Evolutionary conservation across 2,329 filamentous ascomycete genomes (phyloP), one percentile per base, ranked within the genome.

Genomic region (Cordyceps pruinosa): DNA sequence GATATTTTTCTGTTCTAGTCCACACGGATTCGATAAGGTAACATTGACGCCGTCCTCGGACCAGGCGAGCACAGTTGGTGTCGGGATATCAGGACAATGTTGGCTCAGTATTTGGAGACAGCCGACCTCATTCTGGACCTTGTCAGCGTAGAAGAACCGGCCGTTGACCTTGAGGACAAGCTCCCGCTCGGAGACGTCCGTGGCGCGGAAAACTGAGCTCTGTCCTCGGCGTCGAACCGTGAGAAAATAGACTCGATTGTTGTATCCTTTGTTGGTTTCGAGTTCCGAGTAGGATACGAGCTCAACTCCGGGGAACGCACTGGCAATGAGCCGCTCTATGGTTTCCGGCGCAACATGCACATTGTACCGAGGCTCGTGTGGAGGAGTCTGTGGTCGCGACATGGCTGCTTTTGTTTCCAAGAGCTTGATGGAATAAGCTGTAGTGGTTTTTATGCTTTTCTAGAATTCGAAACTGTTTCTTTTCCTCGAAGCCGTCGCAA

Each of bases 161-260:
- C 64, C 64, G 30, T 63, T 63, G 25, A 61, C 57, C 41, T 65
- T 65, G 13, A 65, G 48, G 10, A 65, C 63, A 15, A 62, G n/a
- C 2, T 62, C 53, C 17, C 49, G 23, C 19, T 56, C 51, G 1
- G 17, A 35, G 13, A 13, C 46, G 8, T 28, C 25, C 15, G 28
- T 48, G n/a, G 19, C 15, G 23, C 13, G 34, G 34, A 59, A 59
- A 2, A 59, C 17, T 13, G 52, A 59, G 47, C 57, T 34, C 12
- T 30, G 45, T 12, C 23, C 46, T 2, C 21, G 9, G 5, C 56
- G 58, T 21, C 34, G 34, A 9, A 63, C 44, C 12, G 42, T 56
- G 19, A 65, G 30, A 49, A 64, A 60, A 45, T 65, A 66, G 26
- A 65, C 54, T 26, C 62, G 60, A 30, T 64, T 66, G 59, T 64